Conservation (phyloP, 23 red algal genomes). For the Chondrus crispus region DNA sequence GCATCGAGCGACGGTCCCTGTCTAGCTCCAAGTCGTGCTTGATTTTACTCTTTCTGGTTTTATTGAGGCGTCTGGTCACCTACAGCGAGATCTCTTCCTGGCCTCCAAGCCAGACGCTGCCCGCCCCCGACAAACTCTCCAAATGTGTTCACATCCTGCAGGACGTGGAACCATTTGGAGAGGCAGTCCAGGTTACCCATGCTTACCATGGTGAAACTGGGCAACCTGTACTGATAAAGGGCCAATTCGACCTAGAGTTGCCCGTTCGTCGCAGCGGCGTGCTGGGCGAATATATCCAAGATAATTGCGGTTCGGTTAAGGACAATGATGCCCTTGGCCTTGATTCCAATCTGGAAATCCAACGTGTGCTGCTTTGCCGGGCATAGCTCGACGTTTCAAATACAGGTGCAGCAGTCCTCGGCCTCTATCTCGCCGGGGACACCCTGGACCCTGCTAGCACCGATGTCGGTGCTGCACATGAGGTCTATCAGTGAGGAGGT, state of each 20-base stretch:
- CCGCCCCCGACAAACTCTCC: conserved; percentile 84
- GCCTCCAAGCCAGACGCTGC: conserved; percentile 87
- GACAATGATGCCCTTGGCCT: conserved; percentile 80
- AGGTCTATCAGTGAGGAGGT: conserved; percentile 57
- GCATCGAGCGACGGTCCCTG: conserved; percentile 55
- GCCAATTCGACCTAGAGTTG: conserved; percentile 94
- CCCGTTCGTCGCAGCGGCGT: conserved; percentile 86
- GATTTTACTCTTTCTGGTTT: conserved; percentile 54
- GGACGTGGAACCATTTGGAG: no score
- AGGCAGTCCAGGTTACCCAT: no score
- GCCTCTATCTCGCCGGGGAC: conserved; percentile 51
- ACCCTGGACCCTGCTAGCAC: conserved; percentile 84
- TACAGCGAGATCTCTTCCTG: conserved; percentile 98
- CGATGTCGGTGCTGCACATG: conserved; percentile 76
- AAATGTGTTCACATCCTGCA: conserved; percentile 91
- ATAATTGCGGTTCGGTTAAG: conserved; percentile 98
- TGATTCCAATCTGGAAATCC: conserved; percentile 78
- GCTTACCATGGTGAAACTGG: conserved; percentile 89
- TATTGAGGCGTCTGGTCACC: conserved; percentile 74
- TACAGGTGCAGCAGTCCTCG: conserved; percentile 60
- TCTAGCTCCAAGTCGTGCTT: conserved; percentile 70
- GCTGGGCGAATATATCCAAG: conserved; percentile 99
- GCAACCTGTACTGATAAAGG: conserved; percentile 93
- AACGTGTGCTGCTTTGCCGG: conserved; percentile 91
- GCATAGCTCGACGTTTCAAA: conserved; percentile 90